Evolutionary conservation across 495 filamentous ascomycete species (phyloP), one percentile per base, ranked within the genome.

Genomic region (Talaromyces stipitatus): DNA sequence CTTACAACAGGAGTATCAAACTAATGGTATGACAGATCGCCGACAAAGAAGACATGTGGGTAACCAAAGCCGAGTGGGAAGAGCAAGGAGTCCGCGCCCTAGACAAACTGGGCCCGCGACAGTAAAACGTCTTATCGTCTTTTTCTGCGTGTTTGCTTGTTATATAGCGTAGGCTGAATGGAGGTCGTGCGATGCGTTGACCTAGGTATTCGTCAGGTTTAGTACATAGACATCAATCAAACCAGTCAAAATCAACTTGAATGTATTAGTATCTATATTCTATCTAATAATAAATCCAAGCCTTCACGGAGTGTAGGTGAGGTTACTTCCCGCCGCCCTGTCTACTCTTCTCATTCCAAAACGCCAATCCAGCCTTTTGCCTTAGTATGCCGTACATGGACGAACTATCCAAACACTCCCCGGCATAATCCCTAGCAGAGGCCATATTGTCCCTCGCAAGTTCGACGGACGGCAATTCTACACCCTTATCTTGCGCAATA

Each of bases 1-100:
- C n/a, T 32, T 27, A 48, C 10, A 54, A 45, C 57, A 55, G 2
- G 7, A 45, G 3, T 18, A 43, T 11, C 32, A 10, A n/a, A 36
- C 54, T 48, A 48, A 23, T 24, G 32, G n/a, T 23, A 6, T 27
- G n/a, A 22, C 20, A 85, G 82, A 97, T 98, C 86, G 91, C 94
- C 50, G 91, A 97, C 70, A 96, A 96, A 73, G 89, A 96, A 65
- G 86, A 87, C 69, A 98, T 98, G 94, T 98, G 94, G 94, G 92
- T 98, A 54, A 85, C 87, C 50, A 96, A 96, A 77, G 79, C 87
- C 66, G 95, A 98, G 73, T 98, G 95, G 95, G 78, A 91, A 65
- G 94, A 98, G 76, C 86, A 95, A 71, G 94, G 94, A 16, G 66
- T 86, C n/a, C 80, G 88, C 46, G 85, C 85, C 51, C 74, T 98